phyloP scores from a whole-genome alignment of 805 yeast genomes.

The Starmera dryadoides region DNA sequence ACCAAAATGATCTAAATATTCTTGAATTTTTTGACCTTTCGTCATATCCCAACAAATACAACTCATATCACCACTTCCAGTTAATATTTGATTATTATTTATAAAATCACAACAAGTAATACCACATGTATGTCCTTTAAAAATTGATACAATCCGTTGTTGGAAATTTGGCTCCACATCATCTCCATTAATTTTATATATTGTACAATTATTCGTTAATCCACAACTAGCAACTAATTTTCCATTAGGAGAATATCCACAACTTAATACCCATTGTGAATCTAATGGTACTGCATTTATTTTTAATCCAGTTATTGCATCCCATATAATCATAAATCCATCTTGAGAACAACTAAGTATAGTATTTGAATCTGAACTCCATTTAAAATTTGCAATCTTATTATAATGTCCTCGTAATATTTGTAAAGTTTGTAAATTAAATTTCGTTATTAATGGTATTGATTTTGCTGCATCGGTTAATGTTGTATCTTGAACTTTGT shows the following conservation, averaged over 20 bases:
- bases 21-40: slow-evolving; percentile 44
- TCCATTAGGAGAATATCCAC: slow-evolving; percentile 66
- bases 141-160: slow-evolving; percentile 40
- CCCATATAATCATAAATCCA: slow-evolving; percentile 82
- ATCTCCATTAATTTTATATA: slow-evolving; percentile 40
- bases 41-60: slow-evolving; percentile 74
- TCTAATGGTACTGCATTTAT: slow-evolving; percentile 63
- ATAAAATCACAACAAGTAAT: slow-evolving; percentile 68
- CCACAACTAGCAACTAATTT: slow-evolving; percentile 74
- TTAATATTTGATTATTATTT: slow-evolving; percentile 47
- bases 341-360: slow-evolving; percentile 78
- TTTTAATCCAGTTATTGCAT: slow-evolving; percentile 64
- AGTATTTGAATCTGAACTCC: slow-evolving; percentile 58
- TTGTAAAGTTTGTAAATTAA: slow-evolving; percentile 30
- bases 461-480: slow-evolving; percentile 30
- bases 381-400: slow-evolving; percentile 60
- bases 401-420: slow-evolving; percentile 52
- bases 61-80: slow-evolving; percentile 80
- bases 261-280: slow-evolving; percentile 71
- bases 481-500: slow-evolving; percentile 37
- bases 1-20: slow-evolving; percentile 61
- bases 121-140: slow-evolving; percentile 81
- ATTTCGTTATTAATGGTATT: slow-evolving; percentile 7
- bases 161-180: slow-evolving; percentile 23
- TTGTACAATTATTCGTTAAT: slow-evolving; percentile 68